These are phyloP conservation scores for Brassica incana DNA, from an alignment of 345 rosid species.

Conservation along the genomic window DNA sequence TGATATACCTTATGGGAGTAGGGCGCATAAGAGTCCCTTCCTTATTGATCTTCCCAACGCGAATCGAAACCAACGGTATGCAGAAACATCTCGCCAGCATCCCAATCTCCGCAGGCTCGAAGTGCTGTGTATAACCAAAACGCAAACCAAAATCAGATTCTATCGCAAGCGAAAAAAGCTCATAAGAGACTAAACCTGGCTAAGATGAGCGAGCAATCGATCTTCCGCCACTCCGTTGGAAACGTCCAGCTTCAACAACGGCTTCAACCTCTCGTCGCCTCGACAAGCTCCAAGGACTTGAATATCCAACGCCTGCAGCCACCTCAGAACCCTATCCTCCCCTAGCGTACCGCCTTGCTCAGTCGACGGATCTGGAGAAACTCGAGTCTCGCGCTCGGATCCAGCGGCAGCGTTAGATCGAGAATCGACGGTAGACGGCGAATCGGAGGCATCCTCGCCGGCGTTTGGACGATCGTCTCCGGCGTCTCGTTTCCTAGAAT, in stretches of 20 bases:
- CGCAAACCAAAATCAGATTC: conserved; percentile 5
- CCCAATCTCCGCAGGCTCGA: conserved; percentile 92
- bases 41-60: conserved; percentile 83
- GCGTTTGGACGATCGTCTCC: conserved; percentile 41
- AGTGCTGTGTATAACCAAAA: conserved; percentile 48
- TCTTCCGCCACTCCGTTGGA: conserved; percentile 75
- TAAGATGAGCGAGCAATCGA: conserved; percentile 73
- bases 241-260: conserved; percentile 71
- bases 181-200: conserved; percentile 52
- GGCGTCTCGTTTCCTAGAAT: conserved; percentile 48
- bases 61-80: conserved; percentile 84
- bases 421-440: conserved; percentile 11
- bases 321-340: conserved; percentile 75
- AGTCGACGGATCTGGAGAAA: conserved; percentile 63
- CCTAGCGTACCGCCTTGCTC: conserved; percentile 64
- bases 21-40: conserved; percentile 71
- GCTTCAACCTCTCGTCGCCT: conserved; percentile 95
- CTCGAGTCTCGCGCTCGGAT: conserved; percentile 41
- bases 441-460: conserved; percentile 31
- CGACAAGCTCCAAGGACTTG: conserved; percentile 95
- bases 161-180: background rate
- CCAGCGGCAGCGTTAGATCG: conserved; percentile 33
- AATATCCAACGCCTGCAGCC: conserved; percentile 92
- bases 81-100: conserved; percentile 92
- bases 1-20: conserved; percentile 64